These are phyloP conservation scores for Salix udensis DNA, from an alignment of 345 rosid genomes.

Conservation along the genomic window DNA sequence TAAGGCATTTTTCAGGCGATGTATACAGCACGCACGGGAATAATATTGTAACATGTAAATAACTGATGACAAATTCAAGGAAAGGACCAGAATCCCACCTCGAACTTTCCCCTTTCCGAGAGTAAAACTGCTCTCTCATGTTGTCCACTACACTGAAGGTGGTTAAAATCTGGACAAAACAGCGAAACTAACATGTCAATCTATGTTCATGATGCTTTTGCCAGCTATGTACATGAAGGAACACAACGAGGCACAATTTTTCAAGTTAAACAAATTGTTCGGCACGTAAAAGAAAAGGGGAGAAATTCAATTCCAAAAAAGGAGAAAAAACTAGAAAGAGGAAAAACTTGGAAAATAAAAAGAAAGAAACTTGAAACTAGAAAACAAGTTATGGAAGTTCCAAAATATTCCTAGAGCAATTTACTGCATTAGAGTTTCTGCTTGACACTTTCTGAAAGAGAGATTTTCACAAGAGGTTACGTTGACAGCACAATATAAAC, in stretches of 20 bases:
- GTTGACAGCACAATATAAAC: not conserved
- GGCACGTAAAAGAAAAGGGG: too few species aligned
- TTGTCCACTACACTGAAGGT: conserved; percentile 90
- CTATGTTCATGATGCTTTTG: not conserved
- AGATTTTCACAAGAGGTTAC: not conserved
- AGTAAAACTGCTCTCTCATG: conserved; percentile 76
- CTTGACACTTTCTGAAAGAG: not conserved
- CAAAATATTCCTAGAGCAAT: not conserved
- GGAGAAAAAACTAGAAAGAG: not conserved
- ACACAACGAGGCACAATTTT: not conserved
- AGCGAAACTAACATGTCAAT: conserved; percentile 2
- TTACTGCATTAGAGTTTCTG: not conserved
- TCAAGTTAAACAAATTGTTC: not conserved
- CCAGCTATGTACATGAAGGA: not conserved
- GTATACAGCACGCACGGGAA: not conserved
- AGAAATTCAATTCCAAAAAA: not conserved
- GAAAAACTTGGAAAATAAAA: not conserved
- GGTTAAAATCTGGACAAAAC: conserved; percentile 60
- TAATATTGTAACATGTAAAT: not conserved
- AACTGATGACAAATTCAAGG: not conserved
- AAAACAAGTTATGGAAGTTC: not conserved
- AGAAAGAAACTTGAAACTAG: not conserved
- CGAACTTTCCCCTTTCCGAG: conserved; percentile 43
- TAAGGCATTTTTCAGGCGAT: not conserved
- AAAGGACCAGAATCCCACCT: conserved; percentile 40